phyloP scores from a whole-genome alignment of 768 basidiomycete species.

The Hirschioporus abietinus region DNA sequence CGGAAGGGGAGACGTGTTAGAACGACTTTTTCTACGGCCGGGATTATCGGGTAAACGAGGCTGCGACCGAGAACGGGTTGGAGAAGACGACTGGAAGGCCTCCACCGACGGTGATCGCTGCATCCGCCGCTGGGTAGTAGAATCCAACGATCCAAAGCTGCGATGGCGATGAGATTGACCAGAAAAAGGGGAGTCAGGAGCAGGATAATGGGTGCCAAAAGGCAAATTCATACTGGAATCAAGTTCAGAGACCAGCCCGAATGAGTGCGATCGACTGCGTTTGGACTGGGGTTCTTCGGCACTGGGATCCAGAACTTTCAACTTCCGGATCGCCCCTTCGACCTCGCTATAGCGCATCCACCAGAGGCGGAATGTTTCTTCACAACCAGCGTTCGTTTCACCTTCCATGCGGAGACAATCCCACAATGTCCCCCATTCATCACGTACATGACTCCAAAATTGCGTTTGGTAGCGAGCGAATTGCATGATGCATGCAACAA shows the following conservation, averaged over 20 bases:
- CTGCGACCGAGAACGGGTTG: neutral
- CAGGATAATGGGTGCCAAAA: neutral
- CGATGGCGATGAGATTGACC: neutral
- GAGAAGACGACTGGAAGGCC: neutral
- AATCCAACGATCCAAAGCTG: neutral
- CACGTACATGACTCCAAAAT: conserved; percentile 57
- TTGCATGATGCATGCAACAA: conserved; percentile 44
- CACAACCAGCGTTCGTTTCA: conserved; percentile 49
- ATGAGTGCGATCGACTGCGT: neutral
- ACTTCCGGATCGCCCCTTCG: conserved; percentile 38
- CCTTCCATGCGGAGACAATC: conserved; percentile 72
- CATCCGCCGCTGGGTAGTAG: neutral
- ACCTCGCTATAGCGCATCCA: conserved; percentile 62
- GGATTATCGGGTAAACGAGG: neutral
- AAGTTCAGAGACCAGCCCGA: neutral
- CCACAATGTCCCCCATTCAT: conserved; percentile 79
- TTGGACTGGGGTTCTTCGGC: neutral
- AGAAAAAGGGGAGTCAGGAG: neutral
- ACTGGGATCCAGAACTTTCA: conserved; percentile 25
- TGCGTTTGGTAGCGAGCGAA: conserved; percentile 52
- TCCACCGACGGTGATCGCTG: neutral
- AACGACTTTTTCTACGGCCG: conserved; percentile 1
- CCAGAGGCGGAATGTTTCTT: conserved; percentile 74
- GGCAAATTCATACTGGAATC: neutral
- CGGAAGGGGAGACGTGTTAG: conserved; percentile 3